A percentile compares a stretch with the other conserved stretches of the same genome.
Conservation (phyloP, 2,329 filamentous ascomycete genomes). For the Parascedosporium putredinis region DNA sequence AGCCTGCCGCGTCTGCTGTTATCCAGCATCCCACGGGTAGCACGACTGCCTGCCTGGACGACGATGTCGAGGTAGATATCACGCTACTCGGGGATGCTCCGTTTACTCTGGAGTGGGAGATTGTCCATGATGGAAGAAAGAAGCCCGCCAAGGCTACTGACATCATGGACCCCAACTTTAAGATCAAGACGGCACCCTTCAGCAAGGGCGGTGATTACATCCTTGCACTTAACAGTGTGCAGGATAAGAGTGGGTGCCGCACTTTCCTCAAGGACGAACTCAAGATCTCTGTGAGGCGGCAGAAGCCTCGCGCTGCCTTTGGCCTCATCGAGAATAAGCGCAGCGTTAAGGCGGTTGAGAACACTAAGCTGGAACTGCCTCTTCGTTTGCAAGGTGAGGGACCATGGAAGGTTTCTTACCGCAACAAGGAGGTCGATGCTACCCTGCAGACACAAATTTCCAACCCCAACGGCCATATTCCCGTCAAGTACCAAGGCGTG, state of each 20-base stretch:
- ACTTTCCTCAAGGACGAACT: constrained; percentile 75
- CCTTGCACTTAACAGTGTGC: constrained; percentile 72
- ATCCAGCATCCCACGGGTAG: constrained; percentile 44
- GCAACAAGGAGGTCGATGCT: constrained; percentile 39
- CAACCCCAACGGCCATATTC: constrained; percentile 58
- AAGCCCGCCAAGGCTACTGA: constrained; percentile 54
- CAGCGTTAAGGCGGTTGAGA: constrained; percentile 65
- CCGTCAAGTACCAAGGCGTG: constrained; percentile 55
- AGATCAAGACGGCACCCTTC: constrained; percentile 65
- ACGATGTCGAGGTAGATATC: constrained; percentile 65
- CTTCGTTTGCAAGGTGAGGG: constrained; percentile 75
- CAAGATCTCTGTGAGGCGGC: constrained; percentile 77
- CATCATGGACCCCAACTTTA: constrained; percentile 53
- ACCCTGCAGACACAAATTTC: constrained; percentile 26
- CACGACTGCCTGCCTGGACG: constrained; percentile 70
- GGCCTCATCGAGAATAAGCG: constrained; percentile 75
- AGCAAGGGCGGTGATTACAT: constrained; percentile 82
- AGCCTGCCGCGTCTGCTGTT: constrained; percentile 78
- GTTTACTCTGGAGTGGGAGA: constrained; percentile 84
- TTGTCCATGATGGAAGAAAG: constrained; percentile 80
- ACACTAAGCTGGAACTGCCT: constrained; percentile 62
- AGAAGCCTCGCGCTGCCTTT: constrained; percentile 79
- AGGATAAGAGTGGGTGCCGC: constrained; percentile 78
- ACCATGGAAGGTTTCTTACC: constrained; percentile 74
- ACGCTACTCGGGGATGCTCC: constrained; percentile 71